Percentiles rank a stretch among this genome's conserved stretches.
Conservation (phyloP, 176 grass and related monocot species). For the Raddia distichophylla region DNA sequence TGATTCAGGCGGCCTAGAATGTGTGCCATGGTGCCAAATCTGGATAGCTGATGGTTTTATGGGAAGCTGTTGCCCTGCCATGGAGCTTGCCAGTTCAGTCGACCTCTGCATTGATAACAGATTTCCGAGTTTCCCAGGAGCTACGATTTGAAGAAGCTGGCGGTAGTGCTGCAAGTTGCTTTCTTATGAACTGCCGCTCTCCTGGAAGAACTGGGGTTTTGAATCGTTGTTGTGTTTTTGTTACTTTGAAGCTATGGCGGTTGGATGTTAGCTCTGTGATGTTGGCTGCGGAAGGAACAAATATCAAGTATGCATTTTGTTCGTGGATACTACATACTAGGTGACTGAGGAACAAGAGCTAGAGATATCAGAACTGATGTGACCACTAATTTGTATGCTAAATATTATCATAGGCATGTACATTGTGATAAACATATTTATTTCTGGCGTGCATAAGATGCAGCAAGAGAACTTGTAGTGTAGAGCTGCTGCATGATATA, state of each 20-base stretch:
- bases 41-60: constrained; percentile 12
- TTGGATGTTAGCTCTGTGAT: constrained; percentile 20
- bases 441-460: constrained; percentile 19
- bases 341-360: neutral
- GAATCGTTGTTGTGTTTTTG: constrained; percentile 14
- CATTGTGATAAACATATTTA: constrained; percentile 33
- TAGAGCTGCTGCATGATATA: constrained; percentile 22
- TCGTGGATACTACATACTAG: neutral
- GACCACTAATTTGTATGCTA: constrained; percentile 35
- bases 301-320: neutral
- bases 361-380: constrained; percentile 23
- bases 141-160: constrained; percentile 46
- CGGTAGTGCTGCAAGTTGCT: neutral
- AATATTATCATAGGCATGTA: constrained; percentile 38
- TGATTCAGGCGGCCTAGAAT: constrained; percentile 21
- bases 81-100: constrained; percentile 31
- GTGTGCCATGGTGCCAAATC: constrained; percentile 36
- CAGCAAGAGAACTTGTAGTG: neutral
- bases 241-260: constrained; percentile 7
- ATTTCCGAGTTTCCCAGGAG: constrained; percentile 21
- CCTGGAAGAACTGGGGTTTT: constrained; percentile 28
- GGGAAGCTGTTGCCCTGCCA: neutral
- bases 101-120: neutral
- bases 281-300: neutral
- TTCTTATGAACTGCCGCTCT: constrained; percentile 29